Evolutionary conservation across 306 rosid genomes (phyloP).

Genomic region (Neltuma alba): DNA sequence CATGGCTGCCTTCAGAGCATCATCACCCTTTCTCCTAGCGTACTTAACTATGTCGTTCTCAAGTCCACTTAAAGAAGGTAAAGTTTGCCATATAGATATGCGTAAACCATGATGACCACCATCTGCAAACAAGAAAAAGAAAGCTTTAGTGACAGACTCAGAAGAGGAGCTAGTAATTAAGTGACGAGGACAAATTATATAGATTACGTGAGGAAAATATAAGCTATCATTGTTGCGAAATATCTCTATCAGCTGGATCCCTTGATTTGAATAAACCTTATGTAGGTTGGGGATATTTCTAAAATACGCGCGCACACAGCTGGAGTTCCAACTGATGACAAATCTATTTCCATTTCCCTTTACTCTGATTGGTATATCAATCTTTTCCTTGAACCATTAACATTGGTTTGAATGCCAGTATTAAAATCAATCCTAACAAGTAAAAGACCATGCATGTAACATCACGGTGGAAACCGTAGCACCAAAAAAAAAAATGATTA

Average conservation of each 20-base stretch:
- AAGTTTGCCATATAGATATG: slow-evolving; percentile 82
- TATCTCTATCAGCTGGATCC: slow-evolving; percentile 2
- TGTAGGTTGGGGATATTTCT: background rate
- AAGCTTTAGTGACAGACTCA: slow-evolving; percentile 32
- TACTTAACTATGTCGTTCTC: slow-evolving; percentile 70
- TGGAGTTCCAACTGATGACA: slow-evolving; percentile 3
- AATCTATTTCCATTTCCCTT: slow-evolving; percentile 18
- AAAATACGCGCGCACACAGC: background rate
- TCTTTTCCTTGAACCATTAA: slow-evolving; percentile 10
- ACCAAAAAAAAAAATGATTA: slow-evolving; percentile 50
- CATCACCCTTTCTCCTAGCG: slow-evolving; percentile 68
- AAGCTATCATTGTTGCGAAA: slow-evolving; percentile 4
- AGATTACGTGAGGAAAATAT: background rate
- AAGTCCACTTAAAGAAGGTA: slow-evolving; percentile 92
- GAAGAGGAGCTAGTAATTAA: background rate
- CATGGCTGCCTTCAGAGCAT: slow-evolving; percentile 68
- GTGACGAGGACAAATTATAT: background rate
- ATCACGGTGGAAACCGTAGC: background rate
- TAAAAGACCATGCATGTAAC: background rate
- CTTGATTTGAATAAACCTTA: background rate
- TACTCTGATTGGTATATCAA: slow-evolving; percentile 10
- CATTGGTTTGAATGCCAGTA: slow-evolving; percentile 17
- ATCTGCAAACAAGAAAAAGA: slow-evolving; percentile 53
- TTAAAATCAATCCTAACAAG: background rate
- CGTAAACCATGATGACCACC: slow-evolving; percentile 77